These are phyloP conservation scores for Penicillium tannophilum DNA, from an alignment of 495 filamentous ascomycete genomes.

Conservation along the genomic window DNA sequence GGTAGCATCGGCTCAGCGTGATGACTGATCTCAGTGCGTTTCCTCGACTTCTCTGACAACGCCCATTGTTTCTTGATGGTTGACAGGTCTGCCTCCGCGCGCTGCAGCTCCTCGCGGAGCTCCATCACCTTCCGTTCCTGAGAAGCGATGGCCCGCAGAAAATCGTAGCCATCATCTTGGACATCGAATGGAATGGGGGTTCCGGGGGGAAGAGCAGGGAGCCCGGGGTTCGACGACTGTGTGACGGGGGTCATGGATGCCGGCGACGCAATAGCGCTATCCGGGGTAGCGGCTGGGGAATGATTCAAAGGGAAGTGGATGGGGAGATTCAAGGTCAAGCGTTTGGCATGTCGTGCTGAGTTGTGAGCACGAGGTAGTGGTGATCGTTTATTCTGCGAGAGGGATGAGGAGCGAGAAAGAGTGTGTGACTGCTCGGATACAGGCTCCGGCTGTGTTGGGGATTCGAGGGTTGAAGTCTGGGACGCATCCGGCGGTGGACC, in stretches of 20 bases:
- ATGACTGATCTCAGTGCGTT: conserved; percentile 63
- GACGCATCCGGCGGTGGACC: conserved; percentile 40
- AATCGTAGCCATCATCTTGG: conserved; percentile 63
- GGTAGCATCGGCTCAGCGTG: conserved; percentile 59
- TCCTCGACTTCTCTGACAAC: conserved; percentile 73
- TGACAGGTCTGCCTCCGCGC: conserved; percentile 76
- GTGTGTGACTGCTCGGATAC: conserved; percentile 19
- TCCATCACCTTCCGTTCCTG: conserved; percentile 94
- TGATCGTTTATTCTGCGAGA: conserved; percentile 44
- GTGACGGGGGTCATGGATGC: conserved; percentile 41
- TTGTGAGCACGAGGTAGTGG: conserved; percentile 54
- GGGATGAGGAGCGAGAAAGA: conserved; percentile 24
- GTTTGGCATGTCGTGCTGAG: conserved; percentile 66
- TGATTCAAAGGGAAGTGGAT: conserved; percentile 48
- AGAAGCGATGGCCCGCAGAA: conserved; percentile 85
- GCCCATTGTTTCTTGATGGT: conserved; percentile 84
- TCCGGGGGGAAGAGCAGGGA: conserved; percentile 29
- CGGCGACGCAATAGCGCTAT: conserved; percentile 37
- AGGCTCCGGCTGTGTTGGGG: conserved; percentile 20
- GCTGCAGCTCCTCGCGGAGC: conserved; percentile 80
- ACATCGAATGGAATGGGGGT: conserved; percentile 49
- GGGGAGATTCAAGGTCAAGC: conserved; percentile 80
- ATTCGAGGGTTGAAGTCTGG: conserved; percentile 26
- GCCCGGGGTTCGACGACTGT: conserved; percentile 31
- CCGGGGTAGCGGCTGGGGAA: conserved; percentile 30